Evolutionary conservation across 768 basidiomycete genomes (phyloP).

Genomic region (Polyporus arcularius): DNA sequence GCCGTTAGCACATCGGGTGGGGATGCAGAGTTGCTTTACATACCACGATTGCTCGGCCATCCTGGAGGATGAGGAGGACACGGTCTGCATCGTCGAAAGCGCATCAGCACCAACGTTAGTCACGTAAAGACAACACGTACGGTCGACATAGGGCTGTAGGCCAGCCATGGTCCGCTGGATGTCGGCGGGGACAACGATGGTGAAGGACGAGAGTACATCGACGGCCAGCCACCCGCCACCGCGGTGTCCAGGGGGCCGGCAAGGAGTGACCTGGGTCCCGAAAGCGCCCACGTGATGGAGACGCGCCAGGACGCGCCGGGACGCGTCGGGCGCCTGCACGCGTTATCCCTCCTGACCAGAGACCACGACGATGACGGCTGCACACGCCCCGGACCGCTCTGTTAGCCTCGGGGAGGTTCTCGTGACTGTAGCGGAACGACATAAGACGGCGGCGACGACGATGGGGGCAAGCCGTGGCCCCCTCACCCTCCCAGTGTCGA

Average conservation of each 20-base stretch:
- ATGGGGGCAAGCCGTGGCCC: background rate
- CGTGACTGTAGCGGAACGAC: background rate
- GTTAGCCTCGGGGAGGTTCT: background rate
- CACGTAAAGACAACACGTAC: constrained; percentile 40
- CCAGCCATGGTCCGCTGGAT: constrained; percentile 63
- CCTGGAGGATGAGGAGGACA: constrained; percentile 93
- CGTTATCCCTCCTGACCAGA: constrained; percentile 13
- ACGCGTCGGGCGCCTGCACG: background rate
- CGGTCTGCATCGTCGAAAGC: constrained; percentile 52
- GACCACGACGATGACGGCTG: background rate
- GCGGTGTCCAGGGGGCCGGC: background rate
- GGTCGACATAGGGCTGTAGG: constrained; percentile 91
- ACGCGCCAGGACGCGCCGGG: background rate
- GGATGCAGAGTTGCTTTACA: constrained; percentile 29
- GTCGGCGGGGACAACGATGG: constrained; percentile 4
- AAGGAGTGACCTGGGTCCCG: too few relatives aligned
- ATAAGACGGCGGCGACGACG: background rate
- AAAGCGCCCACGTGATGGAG: constrained; percentile 7
- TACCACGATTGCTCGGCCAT: constrained; percentile 93
- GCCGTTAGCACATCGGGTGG: background rate
- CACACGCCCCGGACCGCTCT: constrained; percentile 5
- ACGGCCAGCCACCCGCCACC: background rate
- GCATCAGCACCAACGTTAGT: background rate
- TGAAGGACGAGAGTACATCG: constrained; percentile 1
- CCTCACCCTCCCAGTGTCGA: background rate